phyloP scores from a whole-genome alignment of 2,329 filamentous ascomycete genomes.

The Diaporthe amygdali region DNA sequence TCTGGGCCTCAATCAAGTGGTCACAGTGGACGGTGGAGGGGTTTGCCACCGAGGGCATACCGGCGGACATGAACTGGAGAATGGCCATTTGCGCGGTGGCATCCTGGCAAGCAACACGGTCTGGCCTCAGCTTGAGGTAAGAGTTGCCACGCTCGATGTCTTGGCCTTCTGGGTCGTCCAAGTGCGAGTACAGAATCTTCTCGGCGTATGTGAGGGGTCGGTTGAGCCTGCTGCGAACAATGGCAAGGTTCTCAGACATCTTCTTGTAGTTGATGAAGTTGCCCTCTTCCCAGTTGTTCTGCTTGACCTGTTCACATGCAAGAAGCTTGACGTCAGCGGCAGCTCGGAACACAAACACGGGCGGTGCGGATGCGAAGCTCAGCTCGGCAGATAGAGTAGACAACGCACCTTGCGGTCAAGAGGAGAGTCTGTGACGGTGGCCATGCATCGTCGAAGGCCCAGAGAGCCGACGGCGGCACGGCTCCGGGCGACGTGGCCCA shows the following conservation, averaged over 20 bases:
- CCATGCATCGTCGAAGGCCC: constrained; percentile 72
- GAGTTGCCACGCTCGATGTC: constrained; percentile 95
- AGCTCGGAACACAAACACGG: neutral
- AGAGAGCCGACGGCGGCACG: constrained; percentile 63
- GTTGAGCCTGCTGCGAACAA: constrained; percentile 90
- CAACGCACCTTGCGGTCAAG: constrained; percentile 82
- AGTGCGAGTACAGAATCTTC: constrained; percentile 98
- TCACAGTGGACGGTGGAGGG: constrained; percentile 98
- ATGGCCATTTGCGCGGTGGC: constrained; percentile 99
- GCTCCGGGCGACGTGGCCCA: constrained; percentile 68
- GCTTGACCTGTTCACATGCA: constrained; percentile 66
- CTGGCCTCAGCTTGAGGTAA: constrained; percentile 95
- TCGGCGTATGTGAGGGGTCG: constrained; percentile 93
- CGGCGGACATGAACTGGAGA: constrained; percentile 98
- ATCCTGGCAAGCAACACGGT: constrained; percentile 99
- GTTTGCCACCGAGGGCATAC: constrained; percentile 93
- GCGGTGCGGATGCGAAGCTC: neutral
- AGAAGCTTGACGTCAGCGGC: constrained; percentile 22
- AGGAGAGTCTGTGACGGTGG: constrained; percentile 83
- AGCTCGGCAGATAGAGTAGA: neutral
- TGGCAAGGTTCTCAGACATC: constrained; percentile 95
- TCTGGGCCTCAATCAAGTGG: constrained; percentile 97
- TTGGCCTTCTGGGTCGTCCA: constrained; percentile 95
- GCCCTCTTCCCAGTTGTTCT: constrained; percentile 94
- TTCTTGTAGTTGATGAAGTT: constrained; percentile 99